These are phyloP conservation scores for Penicillium palitans DNA, from an alignment of 2,329 filamentous ascomycete genomes.

Conservation along the genomic window DNA sequence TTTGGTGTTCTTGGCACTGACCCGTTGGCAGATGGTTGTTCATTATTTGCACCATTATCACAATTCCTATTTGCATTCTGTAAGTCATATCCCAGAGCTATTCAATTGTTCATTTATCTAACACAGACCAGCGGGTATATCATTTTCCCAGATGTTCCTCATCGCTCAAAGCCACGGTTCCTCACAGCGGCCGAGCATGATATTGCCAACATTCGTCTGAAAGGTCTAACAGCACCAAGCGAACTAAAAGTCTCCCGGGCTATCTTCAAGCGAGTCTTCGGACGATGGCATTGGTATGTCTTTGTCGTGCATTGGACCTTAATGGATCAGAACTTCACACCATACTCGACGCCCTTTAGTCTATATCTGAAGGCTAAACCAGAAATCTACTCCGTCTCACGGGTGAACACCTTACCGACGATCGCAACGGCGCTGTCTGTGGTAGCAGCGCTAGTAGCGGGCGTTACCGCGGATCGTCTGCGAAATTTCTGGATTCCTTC, in stretches of 20 bases:
- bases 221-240: slow-evolving; percentile 31
- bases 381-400: slow-evolving; percentile 41
- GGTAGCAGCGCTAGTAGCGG: slow-evolving; percentile 37
- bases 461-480: slow-evolving; percentile 36
- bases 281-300: slow-evolving; percentile 44
- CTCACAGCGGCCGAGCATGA: slow-evolving; percentile 13
- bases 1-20: neutral
- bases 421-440: slow-evolving; percentile 43
- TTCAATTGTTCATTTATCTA: neutral
- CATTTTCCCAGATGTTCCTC: slow-evolving; percentile 34
- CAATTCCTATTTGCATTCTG: slow-evolving; percentile 18
- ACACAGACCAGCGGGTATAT: slow-evolving; percentile 18
- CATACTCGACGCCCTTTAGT: slow-evolving; percentile 40
- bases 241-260: slow-evolving; percentile 34
- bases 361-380: slow-evolving; percentile 45
- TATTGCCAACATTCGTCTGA: slow-evolving; percentile 21
- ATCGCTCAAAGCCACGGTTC: slow-evolving; percentile 23
- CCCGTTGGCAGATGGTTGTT: slow-evolving; percentile 29
- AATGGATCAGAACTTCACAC: slow-evolving; percentile 42
- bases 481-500: slow-evolving; percentile 41
- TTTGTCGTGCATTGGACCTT: slow-evolving; percentile 43
- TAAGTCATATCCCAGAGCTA: neutral
- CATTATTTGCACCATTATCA: slow-evolving; percentile 32
- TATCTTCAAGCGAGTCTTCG: slow-evolving; percentile 42
- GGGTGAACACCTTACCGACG: slow-evolving; percentile 47